Conservation (phyloP, 768 basidiomycete species). For the Boletus bicolor region DNA sequence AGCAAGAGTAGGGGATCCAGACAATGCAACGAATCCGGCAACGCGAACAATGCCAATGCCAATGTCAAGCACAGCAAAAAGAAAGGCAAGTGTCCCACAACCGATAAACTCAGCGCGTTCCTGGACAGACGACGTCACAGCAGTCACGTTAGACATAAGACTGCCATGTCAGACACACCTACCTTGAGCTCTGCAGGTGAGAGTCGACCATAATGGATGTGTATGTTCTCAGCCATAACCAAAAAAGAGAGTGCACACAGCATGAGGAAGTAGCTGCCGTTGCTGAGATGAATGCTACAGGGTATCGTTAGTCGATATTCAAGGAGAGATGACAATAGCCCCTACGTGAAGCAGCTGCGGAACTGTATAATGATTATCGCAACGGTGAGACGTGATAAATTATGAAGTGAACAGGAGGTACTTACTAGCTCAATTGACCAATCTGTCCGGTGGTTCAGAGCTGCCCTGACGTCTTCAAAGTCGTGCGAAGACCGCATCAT, state of each 20-base stretch:
- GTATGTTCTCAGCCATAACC: constrained; percentile 19
- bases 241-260: constrained; percentile 14
- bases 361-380: background rate
- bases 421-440: constrained; percentile 26
- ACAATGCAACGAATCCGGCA: constrained; percentile 9
- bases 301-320: background rate
- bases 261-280: constrained; percentile 7
- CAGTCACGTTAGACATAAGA: background rate
- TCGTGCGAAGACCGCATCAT: constrained; percentile 15
- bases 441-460: constrained; percentile 13
- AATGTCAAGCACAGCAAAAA: constrained; percentile 20
- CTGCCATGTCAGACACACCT: background rate
- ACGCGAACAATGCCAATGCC: constrained; percentile 20
- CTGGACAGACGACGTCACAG: background rate
- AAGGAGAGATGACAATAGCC: background rate
- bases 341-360: constrained; percentile 12
- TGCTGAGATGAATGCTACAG: constrained; percentile 19
- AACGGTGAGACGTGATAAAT: background rate
- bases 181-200: constrained; percentile 25
- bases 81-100: constrained; percentile 11
- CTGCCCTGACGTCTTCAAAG: constrained; percentile 20
- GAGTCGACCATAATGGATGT: constrained; percentile 20
- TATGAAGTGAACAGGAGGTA: too few relatives aligned
- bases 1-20: constrained; percentile 11
- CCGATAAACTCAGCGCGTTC: constrained; percentile 14